These are phyloP conservation scores for Harringtonia lauricola DNA, from an alignment of 2,329 filamentous ascomycete genomes.

Conservation along the genomic window DNA sequence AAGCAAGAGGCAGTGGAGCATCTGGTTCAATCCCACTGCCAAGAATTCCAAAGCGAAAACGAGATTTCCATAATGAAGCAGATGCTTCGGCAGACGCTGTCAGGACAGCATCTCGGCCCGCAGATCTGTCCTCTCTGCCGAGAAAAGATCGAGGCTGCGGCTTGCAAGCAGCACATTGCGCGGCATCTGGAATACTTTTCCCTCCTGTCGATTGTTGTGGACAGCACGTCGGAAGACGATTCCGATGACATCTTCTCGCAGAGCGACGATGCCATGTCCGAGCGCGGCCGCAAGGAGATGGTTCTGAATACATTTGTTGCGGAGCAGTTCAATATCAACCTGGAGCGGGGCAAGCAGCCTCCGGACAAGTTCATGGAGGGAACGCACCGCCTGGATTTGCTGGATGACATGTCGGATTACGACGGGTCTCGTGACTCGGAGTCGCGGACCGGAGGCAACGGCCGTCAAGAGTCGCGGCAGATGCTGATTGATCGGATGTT, in stretches of 20 bases:
- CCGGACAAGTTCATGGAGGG: slow-evolving; percentile 8
- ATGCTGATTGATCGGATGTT: slow-evolving; percentile 10
- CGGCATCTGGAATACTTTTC: slow-evolving; percentile 11
- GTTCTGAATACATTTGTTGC: slow-evolving; percentile 10
- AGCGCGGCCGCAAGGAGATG: slow-evolving; percentile 8
- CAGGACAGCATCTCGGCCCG: slow-evolving; percentile 1
- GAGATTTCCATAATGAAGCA: slow-evolving; percentile 6
- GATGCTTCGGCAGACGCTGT: slow-evolving; percentile 7
- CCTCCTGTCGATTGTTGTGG: slow-evolving; percentile 6
- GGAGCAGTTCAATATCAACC: slow-evolving; percentile 10
- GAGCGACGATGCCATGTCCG: slow-evolving; percentile 9
- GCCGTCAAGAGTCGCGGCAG: slow-evolving; percentile 3
- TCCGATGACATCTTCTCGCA: slow-evolving; percentile 9
- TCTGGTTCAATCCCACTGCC: slow-evolving; percentile 3
- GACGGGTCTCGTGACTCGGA: slow-evolving; percentile 2
- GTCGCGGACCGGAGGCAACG: not conserved
- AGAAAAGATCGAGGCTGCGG: slow-evolving; percentile 3
- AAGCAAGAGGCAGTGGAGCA: slow-evolving; percentile 8
- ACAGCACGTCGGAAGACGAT: slow-evolving; percentile 7
- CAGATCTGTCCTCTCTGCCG: slow-evolving; percentile 8
- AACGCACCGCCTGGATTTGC: slow-evolving; percentile 4
- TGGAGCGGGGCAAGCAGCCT: slow-evolving; percentile 7
- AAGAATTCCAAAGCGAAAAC: slow-evolving; percentile 3
- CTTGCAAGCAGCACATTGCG: slow-evolving; percentile 9
- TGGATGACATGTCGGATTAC: slow-evolving; percentile 10